Percentiles rank a stretch among this genome's conserved stretches.
These are phyloP conservation scores for Jackrogersella minutella DNA, from an alignment of 495 filamentous ascomycete genomes.

Conservation along the genomic window DNA sequence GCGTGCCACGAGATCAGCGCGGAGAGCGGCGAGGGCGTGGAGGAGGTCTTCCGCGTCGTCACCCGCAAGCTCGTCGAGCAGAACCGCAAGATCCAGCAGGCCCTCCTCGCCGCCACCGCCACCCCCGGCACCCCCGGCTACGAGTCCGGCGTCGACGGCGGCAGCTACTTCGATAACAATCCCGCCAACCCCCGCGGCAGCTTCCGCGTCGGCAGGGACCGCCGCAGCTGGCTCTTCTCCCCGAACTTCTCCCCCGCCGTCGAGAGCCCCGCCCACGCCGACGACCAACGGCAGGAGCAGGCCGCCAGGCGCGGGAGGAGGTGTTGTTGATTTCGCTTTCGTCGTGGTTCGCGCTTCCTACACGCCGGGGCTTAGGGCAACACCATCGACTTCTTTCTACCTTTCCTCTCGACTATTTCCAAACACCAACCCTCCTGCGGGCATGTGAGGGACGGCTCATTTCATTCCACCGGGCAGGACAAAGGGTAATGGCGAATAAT, in stretches of 20 bases:
- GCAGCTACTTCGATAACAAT: constrained; percentile 56
- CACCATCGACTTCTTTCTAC: background rate
- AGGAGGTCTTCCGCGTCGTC: constrained; percentile 96
- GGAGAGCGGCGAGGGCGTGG: constrained; percentile 93
- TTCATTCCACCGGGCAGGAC: too few relatives aligned
- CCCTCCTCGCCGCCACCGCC: constrained; percentile 54
- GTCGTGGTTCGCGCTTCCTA: background rate
- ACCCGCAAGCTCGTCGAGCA: constrained; percentile 95
- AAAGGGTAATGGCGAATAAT: too few relatives aligned
- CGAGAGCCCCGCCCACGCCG: constrained; percentile 46
- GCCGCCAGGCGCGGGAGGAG: constrained; percentile 49
- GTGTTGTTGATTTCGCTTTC: constrained; percentile 57
- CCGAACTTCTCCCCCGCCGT: constrained; percentile 61
- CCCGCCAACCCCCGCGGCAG: constrained; percentile 60
- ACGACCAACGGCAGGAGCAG: too few relatives aligned
- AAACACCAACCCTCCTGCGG: too few relatives aligned
- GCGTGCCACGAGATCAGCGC: constrained; percentile 97
- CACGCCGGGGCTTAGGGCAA: background rate
- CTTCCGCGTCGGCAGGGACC: constrained; percentile 68
- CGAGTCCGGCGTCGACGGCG: constrained; percentile 29
- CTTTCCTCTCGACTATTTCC: too few relatives aligned
- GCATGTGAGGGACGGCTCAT: too few relatives aligned
- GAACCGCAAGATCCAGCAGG: constrained; percentile 72
- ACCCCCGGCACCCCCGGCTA: constrained; percentile 47
- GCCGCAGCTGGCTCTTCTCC: constrained; percentile 67